These are phyloP conservation scores for Starmera quercuum DNA, from an alignment of 805 yeast genomes.

Conservation along the genomic window DNA sequence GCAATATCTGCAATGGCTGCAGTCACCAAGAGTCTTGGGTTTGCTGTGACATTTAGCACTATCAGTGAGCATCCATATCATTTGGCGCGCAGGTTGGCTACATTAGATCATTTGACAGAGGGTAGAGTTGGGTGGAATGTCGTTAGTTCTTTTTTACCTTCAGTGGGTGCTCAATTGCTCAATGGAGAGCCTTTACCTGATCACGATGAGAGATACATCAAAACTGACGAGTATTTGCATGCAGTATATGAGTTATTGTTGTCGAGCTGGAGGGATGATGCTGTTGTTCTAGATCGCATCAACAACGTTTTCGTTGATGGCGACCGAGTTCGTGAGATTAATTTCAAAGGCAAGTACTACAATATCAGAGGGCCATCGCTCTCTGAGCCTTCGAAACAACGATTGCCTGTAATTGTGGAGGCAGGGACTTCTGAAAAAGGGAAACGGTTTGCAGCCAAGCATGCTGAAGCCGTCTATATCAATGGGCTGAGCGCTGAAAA, in stretches of 20 bases:
- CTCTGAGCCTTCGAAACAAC: slow-evolving; percentile 30
- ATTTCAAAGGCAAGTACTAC: slow-evolving; percentile 28
- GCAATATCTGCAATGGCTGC: slow-evolving; percentile 32
- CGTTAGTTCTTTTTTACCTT: slow-evolving; percentile 30
- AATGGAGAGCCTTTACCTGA: slow-evolving; percentile 27
- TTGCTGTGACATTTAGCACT: slow-evolving; percentile 32
- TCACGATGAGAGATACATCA: slow-evolving; percentile 30
- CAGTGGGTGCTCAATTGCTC: slow-evolving; percentile 29
- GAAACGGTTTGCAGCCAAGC: slow-evolving; percentile 29
- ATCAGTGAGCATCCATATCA: slow-evolving; percentile 33
- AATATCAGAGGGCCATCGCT: slow-evolving; percentile 31
- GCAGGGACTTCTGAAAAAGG: slow-evolving; percentile 33
- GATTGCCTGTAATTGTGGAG: slow-evolving; percentile 32
- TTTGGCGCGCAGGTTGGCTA: slow-evolving; percentile 30
- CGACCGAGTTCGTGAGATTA: slow-evolving; percentile 25
- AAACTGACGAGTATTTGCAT: slow-evolving; percentile 31
- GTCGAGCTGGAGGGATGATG: slow-evolving; percentile 31
- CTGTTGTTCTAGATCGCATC: slow-evolving; percentile 8
- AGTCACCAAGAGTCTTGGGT: slow-evolving; percentile 27
- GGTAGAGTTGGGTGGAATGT: slow-evolving; percentile 38
- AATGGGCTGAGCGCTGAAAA: slow-evolving; percentile 22
- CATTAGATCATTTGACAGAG: slow-evolving; percentile 32
- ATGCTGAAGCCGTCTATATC: slow-evolving; percentile 31
- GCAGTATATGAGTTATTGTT: slow-evolving; percentile 30
- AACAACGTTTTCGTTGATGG: slow-evolving; percentile 26